Evolutionary conservation across 345 rosid species (phyloP), one percentile per base, ranked within the genome.

Genomic region (Corchorus capsularis): DNA sequence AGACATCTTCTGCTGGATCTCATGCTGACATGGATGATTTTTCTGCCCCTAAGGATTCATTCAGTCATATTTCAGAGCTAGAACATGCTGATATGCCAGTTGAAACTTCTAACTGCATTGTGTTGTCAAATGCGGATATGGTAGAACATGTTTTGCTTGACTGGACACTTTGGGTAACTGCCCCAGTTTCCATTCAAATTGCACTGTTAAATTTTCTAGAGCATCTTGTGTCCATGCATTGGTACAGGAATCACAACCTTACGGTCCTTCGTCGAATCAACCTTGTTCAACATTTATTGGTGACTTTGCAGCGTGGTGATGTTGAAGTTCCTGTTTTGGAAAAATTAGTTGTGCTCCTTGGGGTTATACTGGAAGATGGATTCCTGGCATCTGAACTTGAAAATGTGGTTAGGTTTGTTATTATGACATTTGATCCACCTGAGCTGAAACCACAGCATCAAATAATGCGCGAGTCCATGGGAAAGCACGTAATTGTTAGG

Each of bases 161-260:
- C 81, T 96, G 99, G 99, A 96, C 99, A 34, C 78, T 96, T 75
- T 96, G 99, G 99, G 99, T 94, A 49, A 84, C 91, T 60, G 90
- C 99, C 77, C 87, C 98, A 41, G 92, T 96, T 80, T 85, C 97
- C 52, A 91, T 94, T 84, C 99, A 96, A 86, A 94, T 94, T 86
- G 84, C 98, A 35, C 86, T 96, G 71, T 89, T 96, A 71, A 92
- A 96, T 56, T 96, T 96, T 86, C 96, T 96, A 79, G 99, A 96
- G 86, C 93, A 96, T 83, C 88, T 96, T 73, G 99, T 96, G 67
- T 96, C 99, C 61, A 96, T 94, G 99, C 97, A 96, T 80, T 94
- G 99, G 98, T 96, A 96, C 81, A 88, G 99, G 85, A 93, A 88
- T 85, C 99, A 96, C 85, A 96, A 96, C 87, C 97, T 96, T 69